Evolutionary conservation across 495 filamentous ascomycete genomes (phyloP), one percentile per base, ranked within the genome.

Genomic region (Pseudoneurospora amorphoporcata): DNA sequence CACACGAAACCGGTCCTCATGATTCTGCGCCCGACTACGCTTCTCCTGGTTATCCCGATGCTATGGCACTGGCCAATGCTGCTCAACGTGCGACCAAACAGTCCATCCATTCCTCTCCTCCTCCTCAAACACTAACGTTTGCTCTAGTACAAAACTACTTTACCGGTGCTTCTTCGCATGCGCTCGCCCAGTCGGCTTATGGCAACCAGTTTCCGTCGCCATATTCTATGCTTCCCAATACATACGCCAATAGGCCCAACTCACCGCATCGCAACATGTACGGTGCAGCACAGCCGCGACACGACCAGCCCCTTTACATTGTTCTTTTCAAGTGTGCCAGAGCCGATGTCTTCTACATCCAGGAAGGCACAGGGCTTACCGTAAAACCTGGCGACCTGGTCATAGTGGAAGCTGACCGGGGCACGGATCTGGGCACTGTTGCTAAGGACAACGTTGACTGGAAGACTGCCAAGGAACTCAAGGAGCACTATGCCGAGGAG

Each of bases 351-450:
- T 99, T 98, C 80, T 97, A 97, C 79, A 91, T 97, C 70, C 94
- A 95, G 80, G 94, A 97, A 80, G 94, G 94, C 61, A 98, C 94
- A 14, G 96, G 96, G 3, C 86, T 99, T 38, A 91, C 92, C 69
- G 91, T 97, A 70, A 95, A 94, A 72, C 87, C 87, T 39, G 96
- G 96, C 40, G 95, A 99, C 79, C 83, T 98, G 70, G 96, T 99
- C 69, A 97, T 98, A 74, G 94, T 98, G 39, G 95, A 99, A 82
- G 95, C 95, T 16, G 95, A 99, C 79, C 92, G 95, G 70, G 95
- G 95, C 23, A 96, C 92, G 9, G 96, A 99, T 78, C 88, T 99
- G 71, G 96, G 95, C 9, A 97, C 94, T n/a, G 94, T 99, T 38
- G 89, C 91, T 47, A 88, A 90, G 73, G 90, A 93, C 47, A 94